Conservation (phyloP, 1,284 basidiomycete genomes). For the Coriolopsis trogii region DNA sequence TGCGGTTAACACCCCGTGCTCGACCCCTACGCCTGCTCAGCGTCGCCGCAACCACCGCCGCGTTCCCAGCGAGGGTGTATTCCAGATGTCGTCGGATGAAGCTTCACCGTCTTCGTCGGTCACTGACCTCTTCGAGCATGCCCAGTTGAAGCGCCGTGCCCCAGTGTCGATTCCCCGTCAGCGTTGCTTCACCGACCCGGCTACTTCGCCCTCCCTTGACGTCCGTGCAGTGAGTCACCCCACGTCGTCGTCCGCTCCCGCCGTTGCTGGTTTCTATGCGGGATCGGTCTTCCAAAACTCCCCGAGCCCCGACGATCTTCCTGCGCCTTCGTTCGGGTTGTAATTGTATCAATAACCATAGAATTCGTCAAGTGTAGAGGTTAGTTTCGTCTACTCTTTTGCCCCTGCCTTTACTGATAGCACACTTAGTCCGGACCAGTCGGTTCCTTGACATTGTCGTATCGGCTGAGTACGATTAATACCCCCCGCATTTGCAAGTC, state of each 20-base stretch:
- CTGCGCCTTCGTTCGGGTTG: constrained; percentile 62
- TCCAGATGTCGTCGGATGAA: constrained; percentile 71
- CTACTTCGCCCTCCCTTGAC: constrained; percentile 32
- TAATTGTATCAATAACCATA: constrained; percentile 36
- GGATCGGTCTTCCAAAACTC: constrained; percentile 82
- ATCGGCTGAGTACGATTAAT: constrained; percentile 28
- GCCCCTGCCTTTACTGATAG: not conserved
- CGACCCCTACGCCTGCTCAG: constrained; percentile 41
- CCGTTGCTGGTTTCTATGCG: constrained; percentile 59
- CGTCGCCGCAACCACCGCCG: constrained; percentile 51
- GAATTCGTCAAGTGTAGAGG: constrained; percentile 44
- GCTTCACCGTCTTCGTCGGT: constrained; percentile 45
- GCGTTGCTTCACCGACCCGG: constrained; percentile 32
- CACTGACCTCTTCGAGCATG: constrained; percentile 40
- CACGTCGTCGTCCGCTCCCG: constrained; percentile 23
- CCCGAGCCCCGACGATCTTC: constrained; percentile 75
- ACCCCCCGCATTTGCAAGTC: constrained; percentile 25
- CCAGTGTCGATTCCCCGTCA: constrained; percentile 24
- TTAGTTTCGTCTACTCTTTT: constrained; percentile 23
- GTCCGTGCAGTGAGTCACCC: constrained; percentile 26
- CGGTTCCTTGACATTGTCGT: constrained; percentile 32
- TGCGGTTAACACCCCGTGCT: constrained; percentile 31
- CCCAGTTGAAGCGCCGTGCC: constrained; percentile 34
- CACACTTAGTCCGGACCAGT: constrained; percentile 38
- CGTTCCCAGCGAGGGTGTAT: constrained; percentile 67